Conservation (phyloP, 352 stramenopile species). For the Pythium rhizo-oryzae region DNA sequence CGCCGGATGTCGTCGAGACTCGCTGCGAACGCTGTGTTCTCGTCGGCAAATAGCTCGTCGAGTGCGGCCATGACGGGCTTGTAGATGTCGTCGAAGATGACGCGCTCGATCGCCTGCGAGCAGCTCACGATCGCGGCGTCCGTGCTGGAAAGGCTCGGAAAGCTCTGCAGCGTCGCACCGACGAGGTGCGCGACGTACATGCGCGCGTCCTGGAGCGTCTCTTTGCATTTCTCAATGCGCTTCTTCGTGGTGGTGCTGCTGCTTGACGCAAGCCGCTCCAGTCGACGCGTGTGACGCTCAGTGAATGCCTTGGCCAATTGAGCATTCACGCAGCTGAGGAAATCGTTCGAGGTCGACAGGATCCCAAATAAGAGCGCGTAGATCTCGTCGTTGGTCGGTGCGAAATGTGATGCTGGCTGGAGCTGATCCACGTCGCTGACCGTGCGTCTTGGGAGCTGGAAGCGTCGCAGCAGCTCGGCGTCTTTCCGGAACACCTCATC, state of each 20-base stretch:
- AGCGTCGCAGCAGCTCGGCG: conserved; percentile 53
- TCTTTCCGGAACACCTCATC: conserved; percentile 63
- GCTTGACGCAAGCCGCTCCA: conserved; percentile 13
- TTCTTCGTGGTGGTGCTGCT: conserved; percentile 3
- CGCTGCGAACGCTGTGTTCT: conserved; percentile 46
- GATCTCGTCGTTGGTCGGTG: conserved; percentile 40
- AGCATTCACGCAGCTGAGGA: conserved; percentile 67
- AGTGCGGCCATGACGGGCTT: conserved; percentile 59
- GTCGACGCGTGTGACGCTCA: conserved; percentile 4
- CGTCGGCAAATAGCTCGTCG: conserved; percentile 43
- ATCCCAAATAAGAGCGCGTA: conserved; percentile 62
- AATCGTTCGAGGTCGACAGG: conserved; percentile 51
- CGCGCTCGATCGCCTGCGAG: conserved; percentile 57
- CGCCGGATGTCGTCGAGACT: conserved; percentile 54
- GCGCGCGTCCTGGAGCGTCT: conserved; percentile 67
- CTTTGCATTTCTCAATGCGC: conserved; percentile 15
- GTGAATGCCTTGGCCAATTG: conserved; percentile 52
- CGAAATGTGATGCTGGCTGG: conserved; percentile 3
- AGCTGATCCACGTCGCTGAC: conserved; percentile 3
- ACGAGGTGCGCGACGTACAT: conserved; percentile 70
- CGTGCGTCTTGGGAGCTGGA: conserved; percentile 33
- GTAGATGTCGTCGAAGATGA: conserved; percentile 74
- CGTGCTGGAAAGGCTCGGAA: conserved; percentile 59
- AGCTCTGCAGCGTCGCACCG: conserved; percentile 60
- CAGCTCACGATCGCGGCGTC: conserved; percentile 49